Base-by-base conservation (phyloP, 768 basidiomycete genomes). In the Pisolithus microcarpus region DNA sequence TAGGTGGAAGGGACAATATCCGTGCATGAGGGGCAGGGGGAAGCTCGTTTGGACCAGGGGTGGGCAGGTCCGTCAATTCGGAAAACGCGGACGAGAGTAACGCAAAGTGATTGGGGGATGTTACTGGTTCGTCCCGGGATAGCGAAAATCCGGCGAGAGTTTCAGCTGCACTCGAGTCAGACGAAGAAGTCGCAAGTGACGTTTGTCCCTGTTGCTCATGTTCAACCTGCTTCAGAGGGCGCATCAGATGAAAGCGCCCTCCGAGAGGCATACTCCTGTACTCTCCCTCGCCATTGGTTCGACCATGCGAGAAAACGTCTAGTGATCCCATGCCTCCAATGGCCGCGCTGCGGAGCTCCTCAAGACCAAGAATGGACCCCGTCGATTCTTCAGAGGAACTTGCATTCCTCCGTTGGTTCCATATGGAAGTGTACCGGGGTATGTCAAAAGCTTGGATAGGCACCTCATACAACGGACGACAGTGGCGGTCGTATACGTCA, bases 191-290 rank as follows among this genome's bases (percentile, higher is more conserved):
- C 11, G 53, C 53, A 16, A 51, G 30, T 18, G 40, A 36, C 9
- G 38, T 21, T 24, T 52, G 43, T 30, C 34, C 24, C 38, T 50
- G 52, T 31, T 46, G 53, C 34, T 45, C 53, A 52, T 23, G 60
- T 48, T 66, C 62, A 13, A 53, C 63, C 48, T 52, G 63, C 21
- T 58, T 60, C 43, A 49, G 56, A 28, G 67, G 65, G 50, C 84
- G 80, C 75, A 96, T 86, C 58, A 97, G 73, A 62, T 95, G 91
- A 50, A 94, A 75, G 43, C 93, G 84, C 5, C 93, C 93, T 52
- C 90, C 86, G 19, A 96, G 72, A 15, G 94, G 94, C 69, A 97
- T 67, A 46, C 79, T 84, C 50, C 73, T 75, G 64, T 96, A 97
- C 56, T 82, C 77, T 31, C 89, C 91, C 61, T 86, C 80, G 6